Evolutionary conservation across 345 rosid genomes (phyloP), one percentile per base, ranked within the genome.

Genomic region (Camelina laxa): DNA sequence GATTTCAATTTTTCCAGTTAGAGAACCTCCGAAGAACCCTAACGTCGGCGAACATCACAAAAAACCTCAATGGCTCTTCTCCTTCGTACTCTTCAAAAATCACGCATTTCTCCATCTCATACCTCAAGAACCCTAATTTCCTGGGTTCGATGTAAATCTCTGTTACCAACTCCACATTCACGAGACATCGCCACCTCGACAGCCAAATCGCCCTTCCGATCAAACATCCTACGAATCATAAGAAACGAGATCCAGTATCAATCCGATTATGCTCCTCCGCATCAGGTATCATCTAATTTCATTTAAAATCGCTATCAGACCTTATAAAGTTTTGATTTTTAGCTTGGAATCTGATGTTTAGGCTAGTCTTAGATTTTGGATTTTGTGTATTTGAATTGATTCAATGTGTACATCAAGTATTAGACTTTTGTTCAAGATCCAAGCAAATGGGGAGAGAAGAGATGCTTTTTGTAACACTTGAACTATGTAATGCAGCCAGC

Each of bases 191-290:
- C 51, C 56, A 66, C 47, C 66, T 16, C 68, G 42, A 17, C 65
- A 63, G 60, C 82, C 17, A 56, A 61, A 41, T 87, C 95, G 4
- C 89, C 83, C 6, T 80, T 86, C 84, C 83, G 69, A 2, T 79
- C 91, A 36, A 87, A 89, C 81, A 78, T 91, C 21, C 85, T 91
- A 77, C 80, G 96, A 69, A 88, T 88, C 82, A 72, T 89, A 53
- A 65, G 82, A 70, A 76, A 81, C 48, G 83, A 88, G 77, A 83
- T 89, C 80, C 85, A 87, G 1, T 84, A 82, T 84, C 88, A 85
- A 79, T 77, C 75, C 11, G 87, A 86, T 1, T 85, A 84, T 63
- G 87, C 87, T 17, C 91, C 97, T 69, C 88, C 90, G 0, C 80
- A 76, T 10, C 80, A 81, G 89, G 97, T 87, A 53, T 19, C 20